These are phyloP conservation scores for Pichia sp. DNA, from an alignment of 1,139 yeast species.

Conservation along the genomic window DNA sequence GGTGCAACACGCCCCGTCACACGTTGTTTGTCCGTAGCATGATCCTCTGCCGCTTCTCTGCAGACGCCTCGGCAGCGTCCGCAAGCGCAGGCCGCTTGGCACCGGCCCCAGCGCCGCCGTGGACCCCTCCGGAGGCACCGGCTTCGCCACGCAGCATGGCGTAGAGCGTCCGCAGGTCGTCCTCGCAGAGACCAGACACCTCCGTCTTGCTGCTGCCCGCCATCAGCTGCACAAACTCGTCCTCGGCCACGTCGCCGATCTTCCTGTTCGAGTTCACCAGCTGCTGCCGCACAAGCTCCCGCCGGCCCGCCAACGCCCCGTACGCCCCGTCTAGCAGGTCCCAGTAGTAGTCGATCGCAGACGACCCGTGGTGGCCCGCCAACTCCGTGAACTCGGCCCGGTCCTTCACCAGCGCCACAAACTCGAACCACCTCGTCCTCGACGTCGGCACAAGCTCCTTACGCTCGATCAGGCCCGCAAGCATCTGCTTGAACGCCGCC, in stretches of 20 bases:
- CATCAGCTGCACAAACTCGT: constrained; percentile 24
- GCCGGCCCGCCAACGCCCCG: constrained; percentile 52
- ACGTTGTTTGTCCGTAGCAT: constrained; percentile 10
- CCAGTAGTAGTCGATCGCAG: constrained; percentile 73
- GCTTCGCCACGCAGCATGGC: too few relatives aligned
- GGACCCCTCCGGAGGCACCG: too few relatives aligned
- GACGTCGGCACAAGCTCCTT: constrained; percentile 40
- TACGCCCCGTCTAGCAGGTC: constrained; percentile 66
- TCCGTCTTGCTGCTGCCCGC: constrained; percentile 24
- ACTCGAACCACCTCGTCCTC: constrained; percentile 56
- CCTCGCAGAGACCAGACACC: constrained; percentile 13
- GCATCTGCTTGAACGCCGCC: constrained; percentile 47
- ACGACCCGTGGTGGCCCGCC: constrained; percentile 77
- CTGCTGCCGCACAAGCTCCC: constrained; percentile 54
- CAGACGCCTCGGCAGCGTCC: not conserved
- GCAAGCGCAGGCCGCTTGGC: constrained; percentile 25
- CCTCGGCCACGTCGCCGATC: constrained; percentile 6
- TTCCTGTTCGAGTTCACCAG: constrained; percentile 35
- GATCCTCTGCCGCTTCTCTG: constrained; percentile 16
- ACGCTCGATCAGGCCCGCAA: constrained; percentile 35
- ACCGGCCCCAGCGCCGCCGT: not conserved
- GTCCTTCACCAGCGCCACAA: constrained; percentile 49
- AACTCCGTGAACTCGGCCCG: constrained; percentile 57
- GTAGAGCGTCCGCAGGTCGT: constrained; percentile 26
- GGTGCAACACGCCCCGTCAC: too few relatives aligned